Conservation (phyloP, 163 green algal species). For the Volvox carteri region DNA sequence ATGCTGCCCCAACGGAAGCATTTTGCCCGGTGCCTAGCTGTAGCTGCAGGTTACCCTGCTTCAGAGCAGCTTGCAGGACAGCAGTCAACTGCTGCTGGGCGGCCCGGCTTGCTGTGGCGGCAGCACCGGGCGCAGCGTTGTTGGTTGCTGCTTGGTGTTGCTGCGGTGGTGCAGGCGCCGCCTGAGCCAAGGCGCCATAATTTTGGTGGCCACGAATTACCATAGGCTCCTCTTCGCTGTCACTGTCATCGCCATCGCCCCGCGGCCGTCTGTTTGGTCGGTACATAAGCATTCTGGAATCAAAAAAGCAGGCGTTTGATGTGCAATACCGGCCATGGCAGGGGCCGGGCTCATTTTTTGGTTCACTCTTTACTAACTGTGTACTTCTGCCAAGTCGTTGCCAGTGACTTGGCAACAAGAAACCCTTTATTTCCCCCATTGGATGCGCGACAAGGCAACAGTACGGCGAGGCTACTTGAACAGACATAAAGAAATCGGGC, state of each 20-base stretch:
- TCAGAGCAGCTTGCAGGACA: slow-evolving; percentile 20
- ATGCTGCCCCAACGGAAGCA: neutral
- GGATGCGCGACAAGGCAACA: too few species aligned
- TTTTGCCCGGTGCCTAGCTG: neutral
- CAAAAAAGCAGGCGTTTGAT: too few species aligned
- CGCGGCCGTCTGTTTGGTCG: slow-evolving; percentile 30
- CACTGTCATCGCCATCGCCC: slow-evolving; percentile 18
- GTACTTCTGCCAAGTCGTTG: too few species aligned
- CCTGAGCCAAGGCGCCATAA: neutral
- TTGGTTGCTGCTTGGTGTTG: neutral
- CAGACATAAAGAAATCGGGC: too few species aligned
- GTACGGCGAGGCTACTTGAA: too few species aligned
- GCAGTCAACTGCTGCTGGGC: slow-evolving; percentile 49
- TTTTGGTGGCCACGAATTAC: neutral
- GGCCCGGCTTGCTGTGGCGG: neutral
- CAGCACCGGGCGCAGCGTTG: neutral
- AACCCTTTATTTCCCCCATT: neutral
- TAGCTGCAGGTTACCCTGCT: slow-evolving; percentile 40
- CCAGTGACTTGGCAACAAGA: neutral
- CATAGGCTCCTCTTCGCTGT: slow-evolving; percentile 26
- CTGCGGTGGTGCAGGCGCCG: neutral
- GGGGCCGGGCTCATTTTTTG: too few species aligned
- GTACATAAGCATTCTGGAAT: too few species aligned
- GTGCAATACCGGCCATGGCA: too few species aligned
- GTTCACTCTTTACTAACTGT: too few species aligned